Evolutionary conservation across 139 green algal genomes (phyloP), one percentile per base, ranked within the genome.

Genomic region (Volvox reticuliferus): DNA sequence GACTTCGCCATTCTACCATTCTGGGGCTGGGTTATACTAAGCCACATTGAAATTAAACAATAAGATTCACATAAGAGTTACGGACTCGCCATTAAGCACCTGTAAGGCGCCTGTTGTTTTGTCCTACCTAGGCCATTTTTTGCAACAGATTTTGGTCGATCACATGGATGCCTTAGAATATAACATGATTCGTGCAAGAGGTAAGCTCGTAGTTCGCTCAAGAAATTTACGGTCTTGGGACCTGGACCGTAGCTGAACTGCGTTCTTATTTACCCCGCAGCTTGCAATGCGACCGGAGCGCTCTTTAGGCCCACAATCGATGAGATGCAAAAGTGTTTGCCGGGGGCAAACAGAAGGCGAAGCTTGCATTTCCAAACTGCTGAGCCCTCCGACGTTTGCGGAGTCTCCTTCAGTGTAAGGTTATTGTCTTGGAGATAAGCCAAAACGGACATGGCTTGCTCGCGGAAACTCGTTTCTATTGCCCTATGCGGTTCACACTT

Each of bases 91-190:
- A 55, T 5, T 55, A 55, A 55, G 44, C 44, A 55, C 5, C 44
- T 9, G 44, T 9, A 55, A 55, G 44, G 44, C 44, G 44, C 44
- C 44, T 55, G 44, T 16, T 73, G 21, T 12, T 12, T 73, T 73
- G 16, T 2, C 21, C 21, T 73, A 5, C 65, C 65, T 24, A 24
- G 12, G 65, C 21, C 2, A 28, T 24, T 28, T 28, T 73, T 73
- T 73, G 65, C 65, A 12, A 9, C 65, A 73, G 24, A 26, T 30
- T 28, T 16, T 73, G 12, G 21, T 73, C 21, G 16, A 16, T 30
- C 21, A 73, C 76, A 84, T 84, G 78, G 78, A 84, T 19, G 24
- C 78, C 21, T 24, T 84, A 24, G 78, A 84, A 5, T 84, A 84
- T 17, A 84, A 84, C 24, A 44, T 84, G 6, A 12, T 84, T 13